These are phyloP conservation scores for Penicillium mononematosum DNA, from an alignment of 495 filamentous ascomycete species.

Conservation along the genomic window DNA sequence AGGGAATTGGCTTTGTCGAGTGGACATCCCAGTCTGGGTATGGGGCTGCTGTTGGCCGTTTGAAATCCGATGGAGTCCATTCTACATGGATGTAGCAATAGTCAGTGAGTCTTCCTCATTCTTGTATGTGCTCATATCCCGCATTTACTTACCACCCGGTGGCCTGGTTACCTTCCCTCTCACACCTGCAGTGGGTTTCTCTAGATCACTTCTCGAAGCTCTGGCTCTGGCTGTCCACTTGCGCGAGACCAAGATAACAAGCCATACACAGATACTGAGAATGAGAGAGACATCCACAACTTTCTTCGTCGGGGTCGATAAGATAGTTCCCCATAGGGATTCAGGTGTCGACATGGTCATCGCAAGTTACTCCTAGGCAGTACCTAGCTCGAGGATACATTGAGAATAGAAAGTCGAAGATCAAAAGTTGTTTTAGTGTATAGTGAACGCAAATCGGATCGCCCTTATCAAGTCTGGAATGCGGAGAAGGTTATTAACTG, in stretches of 20 bases:
- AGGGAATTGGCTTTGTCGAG: constrained; percentile 73
- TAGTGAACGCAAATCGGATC: not conserved
- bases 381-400: not conserved
- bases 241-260: constrained; percentile 20
- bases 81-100: constrained; percentile 32
- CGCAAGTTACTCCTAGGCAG: not conserved
- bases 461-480: constrained; percentile 4
- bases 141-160: constrained; percentile 34
- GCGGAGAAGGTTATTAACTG: not conserved
- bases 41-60: constrained; percentile 62
- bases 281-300: constrained; percentile 23
- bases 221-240: constrained; percentile 29
- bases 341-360: constrained; percentile 9
- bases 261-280: constrained; percentile 26
- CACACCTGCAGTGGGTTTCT: constrained; percentile 23
- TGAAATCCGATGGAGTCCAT: constrained; percentile 71
- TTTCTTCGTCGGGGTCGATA: constrained; percentile 18
- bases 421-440: not conserved
- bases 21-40: constrained; percentile 72
- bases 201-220: constrained; percentile 27
- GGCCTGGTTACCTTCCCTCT: constrained; percentile 26
- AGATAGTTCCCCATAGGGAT: constrained; percentile 6
- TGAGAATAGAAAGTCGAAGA: not conserved
- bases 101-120: not conserved
- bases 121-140: too few relatives aligned